These are phyloP conservation scores for Phycomyces nitens DNA, from an alignment of 192 early-diverging fungal species.

Conservation along the genomic window DNA sequence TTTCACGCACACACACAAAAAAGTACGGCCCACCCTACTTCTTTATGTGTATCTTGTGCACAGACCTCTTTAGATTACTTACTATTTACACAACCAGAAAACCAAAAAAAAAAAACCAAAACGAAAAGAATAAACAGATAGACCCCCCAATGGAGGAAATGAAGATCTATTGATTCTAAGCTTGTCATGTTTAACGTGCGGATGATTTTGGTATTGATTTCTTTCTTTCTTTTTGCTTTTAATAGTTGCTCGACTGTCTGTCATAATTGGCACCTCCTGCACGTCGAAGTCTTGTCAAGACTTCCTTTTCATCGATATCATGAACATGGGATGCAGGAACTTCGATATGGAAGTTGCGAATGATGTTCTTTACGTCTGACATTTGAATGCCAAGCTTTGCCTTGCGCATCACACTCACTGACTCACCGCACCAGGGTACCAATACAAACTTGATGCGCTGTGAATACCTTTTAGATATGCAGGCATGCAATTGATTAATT, in stretches of 20 bases:
- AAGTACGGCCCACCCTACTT: too few relatives aligned
- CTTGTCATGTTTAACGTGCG: too few relatives aligned
- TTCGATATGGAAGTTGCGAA: constrained; percentile 71
- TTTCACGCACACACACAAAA: too few relatives aligned
- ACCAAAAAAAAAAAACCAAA: too few relatives aligned
- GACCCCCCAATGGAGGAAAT: too few relatives aligned
- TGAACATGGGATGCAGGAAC: constrained; percentile 52
- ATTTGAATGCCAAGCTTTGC: constrained; percentile 80
- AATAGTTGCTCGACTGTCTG: constrained; percentile 45
- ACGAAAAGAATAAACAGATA: too few relatives aligned
- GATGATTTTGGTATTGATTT: too few relatives aligned
- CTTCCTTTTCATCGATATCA: constrained; percentile 61
- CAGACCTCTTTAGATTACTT: too few relatives aligned
- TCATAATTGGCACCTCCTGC: constrained; percentile 57
- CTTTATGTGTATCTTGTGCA: too few relatives aligned
- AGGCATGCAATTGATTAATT: too few relatives aligned
- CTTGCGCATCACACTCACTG: constrained; percentile 72
- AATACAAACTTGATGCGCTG: constrained; percentile 64
- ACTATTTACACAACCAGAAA: too few relatives aligned
- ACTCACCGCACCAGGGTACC: constrained; percentile 63
- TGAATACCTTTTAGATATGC: constrained; percentile 48
- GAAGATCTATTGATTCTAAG: too few relatives aligned
- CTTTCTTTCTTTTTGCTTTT: neutral
- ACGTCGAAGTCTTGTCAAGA: constrained; percentile 63
- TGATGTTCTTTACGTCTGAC: constrained; percentile 68